Percentiles rank a stretch among this genome's conserved stretches.
phyloP scores from a whole-genome alignment of 805 yeast genomes.

The Sugiyamaella floridensis region DNA sequence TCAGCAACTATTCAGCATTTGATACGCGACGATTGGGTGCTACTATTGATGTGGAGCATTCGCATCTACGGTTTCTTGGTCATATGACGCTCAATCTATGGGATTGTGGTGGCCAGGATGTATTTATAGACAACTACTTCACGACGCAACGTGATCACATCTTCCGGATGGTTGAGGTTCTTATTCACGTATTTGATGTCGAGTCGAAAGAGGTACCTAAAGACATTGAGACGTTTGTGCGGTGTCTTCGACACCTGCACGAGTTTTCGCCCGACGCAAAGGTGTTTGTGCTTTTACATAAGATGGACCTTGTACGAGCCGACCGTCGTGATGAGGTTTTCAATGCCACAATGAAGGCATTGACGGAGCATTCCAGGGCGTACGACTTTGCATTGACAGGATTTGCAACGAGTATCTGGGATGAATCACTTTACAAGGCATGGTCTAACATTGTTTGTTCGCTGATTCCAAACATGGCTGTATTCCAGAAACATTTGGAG shows the following conservation, averaged over 20 bases:
- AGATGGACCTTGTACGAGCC: conserved; percentile 90
- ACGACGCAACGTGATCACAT: conserved; percentile 85
- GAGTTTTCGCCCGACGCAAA: conserved; percentile 86
- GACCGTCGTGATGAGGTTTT: conserved; percentile 82
- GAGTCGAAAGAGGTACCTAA: conserved; percentile 86
- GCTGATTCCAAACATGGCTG: conserved; percentile 81
- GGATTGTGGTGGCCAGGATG: conserved; percentile 97
- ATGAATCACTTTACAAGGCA: conserved; percentile 89
- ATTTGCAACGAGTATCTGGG: conserved; percentile 96
- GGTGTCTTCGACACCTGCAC: conserved; percentile 72
- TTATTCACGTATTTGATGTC: conserved; percentile 94
- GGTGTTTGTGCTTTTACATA: conserved; percentile 85
- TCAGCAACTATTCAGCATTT: conserved; percentile 91
- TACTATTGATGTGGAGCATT: conserved; percentile 97
- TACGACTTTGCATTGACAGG: conserved; percentile 67
- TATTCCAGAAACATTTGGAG: conserved; percentile 67
- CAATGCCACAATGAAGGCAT: conserved; percentile 72
- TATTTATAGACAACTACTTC: conserved; percentile 89
- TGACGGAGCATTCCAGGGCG: conserved; percentile 68
- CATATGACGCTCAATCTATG: conserved; percentile 92
- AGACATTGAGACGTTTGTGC: conserved; percentile 85
- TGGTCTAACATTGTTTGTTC: conserved; percentile 97
- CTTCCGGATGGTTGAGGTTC: conserved; percentile 90
- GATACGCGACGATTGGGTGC: conserved; percentile 95
- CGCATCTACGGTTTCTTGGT: conserved; percentile 85